Conservation (phyloP, 2,329 filamentous ascomycete genomes). For the Calcarisporium arbuscula region DNA sequence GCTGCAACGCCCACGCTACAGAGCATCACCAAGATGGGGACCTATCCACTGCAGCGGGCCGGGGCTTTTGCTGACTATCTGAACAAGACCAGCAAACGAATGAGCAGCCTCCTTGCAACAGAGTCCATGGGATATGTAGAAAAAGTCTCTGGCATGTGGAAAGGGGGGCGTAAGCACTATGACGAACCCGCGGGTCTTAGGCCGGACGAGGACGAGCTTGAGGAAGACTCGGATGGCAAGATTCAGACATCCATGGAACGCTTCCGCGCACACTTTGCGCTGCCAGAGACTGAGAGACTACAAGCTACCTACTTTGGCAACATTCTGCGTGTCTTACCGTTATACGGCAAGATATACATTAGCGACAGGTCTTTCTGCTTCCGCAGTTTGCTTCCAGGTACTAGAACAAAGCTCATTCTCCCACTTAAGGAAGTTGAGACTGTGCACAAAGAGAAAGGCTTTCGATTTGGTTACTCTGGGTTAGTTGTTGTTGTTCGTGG, state of each 20-base stretch:
- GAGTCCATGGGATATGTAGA: constrained; percentile 96
- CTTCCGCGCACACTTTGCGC: constrained; percentile 83
- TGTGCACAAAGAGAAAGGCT: constrained; percentile 90
- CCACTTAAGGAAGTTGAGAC: constrained; percentile 90
- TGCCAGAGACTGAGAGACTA: constrained; percentile 77
- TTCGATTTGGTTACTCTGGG: constrained; percentile 84
- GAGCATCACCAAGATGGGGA: constrained; percentile 53
- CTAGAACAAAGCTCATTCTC: constrained; percentile 85
- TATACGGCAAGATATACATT: constrained; percentile 96
- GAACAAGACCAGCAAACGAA: constrained; percentile 68
- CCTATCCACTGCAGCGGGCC: constrained; percentile 77
- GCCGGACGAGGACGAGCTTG: constrained; percentile 49
- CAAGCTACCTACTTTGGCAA: constrained; percentile 89
- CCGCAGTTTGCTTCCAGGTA: constrained; percentile 81
- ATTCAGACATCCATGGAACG: constrained; percentile 65
- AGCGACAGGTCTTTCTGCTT: constrained; percentile 87
- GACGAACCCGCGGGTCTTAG: constrained; percentile 50
- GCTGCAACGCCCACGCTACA: constrained; percentile 39
- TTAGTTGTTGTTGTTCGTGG: constrained; percentile 89
- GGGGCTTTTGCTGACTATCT: constrained; percentile 78
- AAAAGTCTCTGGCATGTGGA: constrained; percentile 96
- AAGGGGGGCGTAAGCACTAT: constrained; percentile 85
- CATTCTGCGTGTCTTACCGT: constrained; percentile 78
- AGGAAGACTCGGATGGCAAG: constrained; percentile 57
- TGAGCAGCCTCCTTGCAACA: constrained; percentile 76